Evolutionary conservation across 495 filamentous ascomycete genomes (phyloP).

Genomic region (Cercophora samala): DNA sequence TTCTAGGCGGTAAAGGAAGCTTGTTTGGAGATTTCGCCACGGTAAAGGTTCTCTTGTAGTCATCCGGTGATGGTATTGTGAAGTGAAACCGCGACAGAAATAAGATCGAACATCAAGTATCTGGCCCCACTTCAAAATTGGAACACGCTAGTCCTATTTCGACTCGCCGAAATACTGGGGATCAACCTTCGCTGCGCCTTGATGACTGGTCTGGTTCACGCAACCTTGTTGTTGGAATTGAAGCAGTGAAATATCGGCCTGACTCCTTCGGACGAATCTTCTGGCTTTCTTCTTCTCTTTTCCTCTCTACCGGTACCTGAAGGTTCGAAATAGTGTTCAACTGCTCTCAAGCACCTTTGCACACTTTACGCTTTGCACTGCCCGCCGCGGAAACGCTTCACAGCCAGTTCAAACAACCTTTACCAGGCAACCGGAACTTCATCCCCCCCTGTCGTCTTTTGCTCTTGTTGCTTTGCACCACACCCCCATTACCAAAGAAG

Average conservation of each 20-base stretch:
- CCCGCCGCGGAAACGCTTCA: not conserved
- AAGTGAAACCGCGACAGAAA: conserved; percentile 15
- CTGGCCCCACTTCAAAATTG: conserved; percentile 1
- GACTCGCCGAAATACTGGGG: conserved; percentile 33
- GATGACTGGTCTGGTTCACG: conserved; percentile 16
- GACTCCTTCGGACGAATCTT: conserved; percentile 43
- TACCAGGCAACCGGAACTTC: not conserved
- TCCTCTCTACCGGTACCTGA: conserved; percentile 21
- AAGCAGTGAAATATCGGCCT: conserved; percentile 50
- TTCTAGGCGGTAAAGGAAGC: not conserved
- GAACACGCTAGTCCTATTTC: conserved; percentile 29
- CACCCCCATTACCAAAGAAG: not conserved
- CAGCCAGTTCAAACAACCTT: not conserved
- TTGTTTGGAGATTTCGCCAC: not conserved
- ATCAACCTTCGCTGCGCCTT: conserved; percentile 33
- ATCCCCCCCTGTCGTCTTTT: not conserved
- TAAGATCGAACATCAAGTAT: conserved; percentile 14
- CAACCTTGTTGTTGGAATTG: conserved; percentile 5
- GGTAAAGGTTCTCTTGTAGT: not conserved
- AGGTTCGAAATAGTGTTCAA: conserved; percentile 4
- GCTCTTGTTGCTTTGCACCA: not conserved
- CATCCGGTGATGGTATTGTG: not conserved
- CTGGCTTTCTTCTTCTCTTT: conserved; percentile 31
- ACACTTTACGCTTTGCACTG: not conserved
- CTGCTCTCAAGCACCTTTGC: conserved; percentile 1